These are phyloP conservation scores for Lachnellula cervina DNA, from an alignment of 2,329 filamentous ascomycete species.

Conservation along the genomic window DNA sequence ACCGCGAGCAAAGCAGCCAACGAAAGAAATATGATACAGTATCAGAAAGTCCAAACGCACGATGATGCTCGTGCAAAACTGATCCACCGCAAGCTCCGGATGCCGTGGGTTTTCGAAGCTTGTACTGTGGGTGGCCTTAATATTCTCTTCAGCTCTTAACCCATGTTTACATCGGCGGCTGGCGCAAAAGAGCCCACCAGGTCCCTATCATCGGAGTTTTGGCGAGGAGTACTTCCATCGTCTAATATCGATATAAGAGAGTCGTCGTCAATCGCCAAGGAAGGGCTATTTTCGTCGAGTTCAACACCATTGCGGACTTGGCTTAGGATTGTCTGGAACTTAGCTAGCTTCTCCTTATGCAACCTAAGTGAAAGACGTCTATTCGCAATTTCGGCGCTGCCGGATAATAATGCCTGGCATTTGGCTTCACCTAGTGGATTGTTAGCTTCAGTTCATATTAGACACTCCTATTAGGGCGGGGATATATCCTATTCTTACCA, in stretches of 20 bases:
- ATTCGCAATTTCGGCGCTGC: neutral
- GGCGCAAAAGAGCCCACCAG: no score
- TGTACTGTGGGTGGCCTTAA: neutral
- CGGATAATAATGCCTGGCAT: neutral
- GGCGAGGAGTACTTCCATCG: no score
- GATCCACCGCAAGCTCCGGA: neutral
- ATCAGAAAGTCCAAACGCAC: neutral
- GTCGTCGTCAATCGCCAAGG: neutral
- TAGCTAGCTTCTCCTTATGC: neutral
- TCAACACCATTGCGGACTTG: neutral
- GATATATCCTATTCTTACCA: constrained; percentile 5
- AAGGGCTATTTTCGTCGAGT: neutral
- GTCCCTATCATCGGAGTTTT: no score
- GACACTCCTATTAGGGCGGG: neutral
- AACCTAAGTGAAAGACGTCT: neutral
- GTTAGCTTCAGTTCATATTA: neutral
- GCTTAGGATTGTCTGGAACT: neutral
- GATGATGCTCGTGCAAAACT: no score
- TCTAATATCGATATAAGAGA: neutral
- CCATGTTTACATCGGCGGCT: no score
- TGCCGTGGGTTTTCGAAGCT: no score
- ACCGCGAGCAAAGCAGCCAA: neutral
- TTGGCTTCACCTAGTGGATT: constrained; percentile 1
- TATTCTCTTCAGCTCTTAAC: neutral
- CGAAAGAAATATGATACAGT: neutral